phyloP scores from a whole-genome alignment of 352 stramenopile species.

The Phytophthora tubulina region DNA sequence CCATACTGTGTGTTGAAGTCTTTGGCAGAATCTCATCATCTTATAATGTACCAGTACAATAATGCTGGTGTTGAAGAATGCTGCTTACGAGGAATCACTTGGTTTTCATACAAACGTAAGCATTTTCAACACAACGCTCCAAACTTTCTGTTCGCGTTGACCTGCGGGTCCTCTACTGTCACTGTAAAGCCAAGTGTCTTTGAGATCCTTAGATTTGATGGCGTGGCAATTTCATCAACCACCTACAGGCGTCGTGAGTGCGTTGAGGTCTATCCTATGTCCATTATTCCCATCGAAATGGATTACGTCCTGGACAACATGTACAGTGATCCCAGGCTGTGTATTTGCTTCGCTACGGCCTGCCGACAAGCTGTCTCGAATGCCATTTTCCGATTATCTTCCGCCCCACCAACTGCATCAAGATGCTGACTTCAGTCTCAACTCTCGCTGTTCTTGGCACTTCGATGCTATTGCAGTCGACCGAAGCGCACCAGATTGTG shows the following conservation, averaged over 20 bases:
- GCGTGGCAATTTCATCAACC: no score
- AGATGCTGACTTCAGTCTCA: constrained; percentile 26
- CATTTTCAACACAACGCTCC: not conserved
- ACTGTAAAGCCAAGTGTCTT: constrained; percentile 13
- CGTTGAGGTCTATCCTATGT: no score
- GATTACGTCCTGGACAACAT: not conserved
- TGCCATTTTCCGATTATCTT: constrained; percentile 14
- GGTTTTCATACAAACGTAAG: not conserved
- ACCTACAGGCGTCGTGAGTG: no score
- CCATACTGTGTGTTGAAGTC: no score
- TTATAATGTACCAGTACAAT: no score
- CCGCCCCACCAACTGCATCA: not conserved
- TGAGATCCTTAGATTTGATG: constrained; percentile 17
- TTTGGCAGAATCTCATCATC: no score
- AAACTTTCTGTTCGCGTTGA: not conserved
- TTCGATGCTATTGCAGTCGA: constrained; percentile 20
- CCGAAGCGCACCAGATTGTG: constrained; percentile 51
- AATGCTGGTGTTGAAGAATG: no score
- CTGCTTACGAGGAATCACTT: not conserved
- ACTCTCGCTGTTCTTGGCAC: constrained; percentile 25
- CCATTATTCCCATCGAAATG: constrained; percentile 1
- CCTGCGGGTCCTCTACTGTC: constrained; percentile 21
- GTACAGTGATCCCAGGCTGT: no score
- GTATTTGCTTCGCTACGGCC: not conserved
- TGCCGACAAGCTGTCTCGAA: not conserved